Conservation (phyloP, 2,329 filamentous ascomycete genomes). For the Verticillium zaregamsianum region DNA sequence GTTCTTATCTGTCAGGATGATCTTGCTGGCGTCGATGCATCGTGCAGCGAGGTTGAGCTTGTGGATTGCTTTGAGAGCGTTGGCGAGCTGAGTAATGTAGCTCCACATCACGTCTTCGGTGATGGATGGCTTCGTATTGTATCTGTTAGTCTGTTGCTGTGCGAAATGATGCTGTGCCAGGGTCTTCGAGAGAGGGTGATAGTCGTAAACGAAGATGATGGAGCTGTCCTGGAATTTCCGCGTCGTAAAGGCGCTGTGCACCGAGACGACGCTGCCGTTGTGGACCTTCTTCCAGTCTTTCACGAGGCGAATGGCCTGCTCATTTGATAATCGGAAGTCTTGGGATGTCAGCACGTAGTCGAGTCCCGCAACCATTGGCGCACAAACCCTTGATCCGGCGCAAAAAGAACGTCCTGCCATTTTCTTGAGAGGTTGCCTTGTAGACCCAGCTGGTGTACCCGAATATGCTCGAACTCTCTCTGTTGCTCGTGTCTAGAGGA, state of each 20-base stretch:
- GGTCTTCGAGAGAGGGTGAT: slow-evolving; percentile 86
- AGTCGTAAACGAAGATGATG: slow-evolving; percentile 89
- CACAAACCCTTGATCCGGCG: slow-evolving; percentile 72
- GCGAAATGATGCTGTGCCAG: slow-evolving; percentile 76
- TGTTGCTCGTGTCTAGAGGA: slow-evolving; percentile 75
- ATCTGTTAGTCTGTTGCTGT: slow-evolving; percentile 35
- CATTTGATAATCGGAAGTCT: slow-evolving; percentile 84
- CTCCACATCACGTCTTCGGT: slow-evolving; percentile 80
- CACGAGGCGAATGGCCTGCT: slow-evolving; percentile 79
- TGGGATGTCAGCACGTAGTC: slow-evolving; percentile 7
- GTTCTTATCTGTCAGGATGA: slow-evolving; percentile 86
- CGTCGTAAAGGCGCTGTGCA: slow-evolving; percentile 91
- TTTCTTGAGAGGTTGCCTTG: slow-evolving; percentile 86
- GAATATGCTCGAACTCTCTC: slow-evolving; percentile 75
- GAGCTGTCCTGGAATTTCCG: slow-evolving; percentile 92
- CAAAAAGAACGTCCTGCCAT: slow-evolving; percentile 83
- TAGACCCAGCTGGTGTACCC: slow-evolving; percentile 93
- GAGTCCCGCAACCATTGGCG: neutral
- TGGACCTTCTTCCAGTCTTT: slow-evolving; percentile 86
- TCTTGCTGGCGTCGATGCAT: slow-evolving; percentile 81
- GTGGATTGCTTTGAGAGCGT: slow-evolving; percentile 83
- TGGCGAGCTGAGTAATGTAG: slow-evolving; percentile 88
- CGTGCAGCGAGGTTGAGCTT: slow-evolving; percentile 75
- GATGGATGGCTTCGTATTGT: slow-evolving; percentile 42
- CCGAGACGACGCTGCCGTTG: slow-evolving; percentile 76